Conservation (phyloP, 2,329 filamentous ascomycete species). For the Monilinia vaccinii-corymbosi region DNA sequence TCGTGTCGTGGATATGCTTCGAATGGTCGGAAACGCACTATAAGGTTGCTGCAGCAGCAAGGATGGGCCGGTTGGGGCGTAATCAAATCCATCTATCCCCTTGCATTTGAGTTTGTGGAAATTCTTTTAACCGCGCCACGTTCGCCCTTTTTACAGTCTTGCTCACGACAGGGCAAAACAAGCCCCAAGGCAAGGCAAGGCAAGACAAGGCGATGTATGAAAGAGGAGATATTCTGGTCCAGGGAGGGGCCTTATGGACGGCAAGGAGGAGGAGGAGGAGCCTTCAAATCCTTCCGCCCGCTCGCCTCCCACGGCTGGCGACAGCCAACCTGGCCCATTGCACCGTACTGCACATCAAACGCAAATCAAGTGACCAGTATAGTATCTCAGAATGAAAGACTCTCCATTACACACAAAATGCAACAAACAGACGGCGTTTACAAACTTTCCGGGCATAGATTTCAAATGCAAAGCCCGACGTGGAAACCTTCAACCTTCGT, state of each 20-base stretch:
- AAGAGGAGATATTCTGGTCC: background rate
- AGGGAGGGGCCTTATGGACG: background rate
- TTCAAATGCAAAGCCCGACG: too few relatives aligned
- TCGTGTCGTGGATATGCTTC: constrained; percentile 4
- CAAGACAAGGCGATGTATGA: background rate
- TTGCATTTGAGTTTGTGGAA: background rate
- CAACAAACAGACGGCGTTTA: too few relatives aligned
- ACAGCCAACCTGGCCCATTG: background rate
- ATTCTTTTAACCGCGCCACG: background rate
- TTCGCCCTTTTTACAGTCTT: background rate
- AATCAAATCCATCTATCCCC: background rate
- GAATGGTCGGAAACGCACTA: background rate
- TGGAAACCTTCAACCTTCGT: too few relatives aligned
- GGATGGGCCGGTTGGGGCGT: background rate
- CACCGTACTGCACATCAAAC: background rate
- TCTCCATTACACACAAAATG: too few relatives aligned
- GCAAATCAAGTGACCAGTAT: constrained; percentile 3
- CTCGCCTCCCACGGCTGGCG: background rate
- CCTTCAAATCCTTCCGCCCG: constrained; percentile 4
- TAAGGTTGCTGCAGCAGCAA: background rate
- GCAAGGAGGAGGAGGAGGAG: background rate
- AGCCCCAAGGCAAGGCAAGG: too few relatives aligned
- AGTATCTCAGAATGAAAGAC: background rate
- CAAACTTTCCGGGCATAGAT: too few relatives aligned
- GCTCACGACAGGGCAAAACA: too few relatives aligned